Evolutionary conservation across 2,329 filamentous ascomycete species (phyloP).

Genomic region (Xylariomycetidae sp.): DNA sequence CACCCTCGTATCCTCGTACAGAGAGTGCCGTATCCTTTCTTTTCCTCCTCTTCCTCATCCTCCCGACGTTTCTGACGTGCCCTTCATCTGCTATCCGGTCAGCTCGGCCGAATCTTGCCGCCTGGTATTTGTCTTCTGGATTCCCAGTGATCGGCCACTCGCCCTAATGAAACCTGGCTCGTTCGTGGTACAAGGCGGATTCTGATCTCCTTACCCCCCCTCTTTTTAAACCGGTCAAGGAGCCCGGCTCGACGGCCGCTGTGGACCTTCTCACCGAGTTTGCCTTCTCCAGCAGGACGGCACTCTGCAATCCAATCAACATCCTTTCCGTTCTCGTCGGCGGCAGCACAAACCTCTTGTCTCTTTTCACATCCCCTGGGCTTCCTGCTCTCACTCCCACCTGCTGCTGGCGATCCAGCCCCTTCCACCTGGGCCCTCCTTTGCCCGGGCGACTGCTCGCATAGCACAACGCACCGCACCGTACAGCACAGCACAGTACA

Average conservation of each 20-base stretch:
- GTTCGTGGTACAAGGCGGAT: no score
- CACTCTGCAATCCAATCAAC: slow-evolving; percentile 26
- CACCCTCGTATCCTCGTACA: no score
- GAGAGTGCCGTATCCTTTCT: no score
- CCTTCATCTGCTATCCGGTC: no score
- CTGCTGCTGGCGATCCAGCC: slow-evolving; percentile 3
- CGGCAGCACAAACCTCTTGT: slow-evolving; percentile 20
- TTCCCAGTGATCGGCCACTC: no score
- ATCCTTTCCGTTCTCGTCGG: slow-evolving; percentile 16
- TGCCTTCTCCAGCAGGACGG: slow-evolving; percentile 16
- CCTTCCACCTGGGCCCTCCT: slow-evolving; percentile 2
- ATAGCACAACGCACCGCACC: slow-evolving; percentile 9
- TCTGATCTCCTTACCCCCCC: slow-evolving; percentile 19
- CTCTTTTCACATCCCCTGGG: slow-evolving; percentile 18
- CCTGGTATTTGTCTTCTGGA: no score
- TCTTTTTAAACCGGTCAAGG: slow-evolving; percentile 30
- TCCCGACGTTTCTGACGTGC: no score
- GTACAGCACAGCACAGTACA: slow-evolving; percentile 11
- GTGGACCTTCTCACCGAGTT: slow-evolving; percentile 27
- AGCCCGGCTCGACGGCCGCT: slow-evolving; percentile 24
- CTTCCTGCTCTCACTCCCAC: slow-evolving; percentile 13
- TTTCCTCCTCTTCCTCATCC: no score
- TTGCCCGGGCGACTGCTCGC: slow-evolving; percentile 6
- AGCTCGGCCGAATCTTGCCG: no score
- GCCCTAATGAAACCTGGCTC: no score